A percentile compares a stretch with the other conserved stretches of the same genome.
phyloP scores from a whole-genome alignment of 768 basidiomycete genomes.

The Suillus subaureus region DNA sequence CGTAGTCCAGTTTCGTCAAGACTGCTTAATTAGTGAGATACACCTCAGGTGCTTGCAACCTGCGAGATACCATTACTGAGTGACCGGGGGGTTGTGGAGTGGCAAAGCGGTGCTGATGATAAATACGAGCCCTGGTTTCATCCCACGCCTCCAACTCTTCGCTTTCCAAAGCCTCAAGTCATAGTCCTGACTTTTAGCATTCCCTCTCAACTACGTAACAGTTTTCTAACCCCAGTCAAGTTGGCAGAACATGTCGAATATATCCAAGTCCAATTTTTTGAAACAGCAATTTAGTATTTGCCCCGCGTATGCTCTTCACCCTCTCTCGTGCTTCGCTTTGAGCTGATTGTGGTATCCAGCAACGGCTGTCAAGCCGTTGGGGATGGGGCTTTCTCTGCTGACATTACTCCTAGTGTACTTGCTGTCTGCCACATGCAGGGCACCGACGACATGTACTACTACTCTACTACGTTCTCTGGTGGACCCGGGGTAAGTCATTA shows the following conservation, averaged over 20 bases:
- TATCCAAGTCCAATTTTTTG: conserved; percentile 68
- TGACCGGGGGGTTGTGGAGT: conserved; percentile 9
- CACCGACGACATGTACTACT: conserved; percentile 83
- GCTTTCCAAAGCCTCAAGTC: conserved; percentile 5
- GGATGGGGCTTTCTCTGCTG: conserved; percentile 89
- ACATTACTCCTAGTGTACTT: conserved; percentile 77
- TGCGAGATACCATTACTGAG: background rate
- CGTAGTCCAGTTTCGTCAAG: background rate
- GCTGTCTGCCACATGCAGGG: conserved; percentile 86
- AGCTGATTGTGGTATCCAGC: conserved; percentile 47
- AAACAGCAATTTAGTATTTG: conserved; percentile 89
- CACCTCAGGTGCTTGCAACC: background rate
- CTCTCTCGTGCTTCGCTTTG: background rate
- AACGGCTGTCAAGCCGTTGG: conserved; percentile 97
- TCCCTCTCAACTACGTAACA: conserved; percentile 1
- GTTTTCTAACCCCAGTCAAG: conserved; percentile 49
- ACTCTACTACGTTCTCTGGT: conserved; percentile 92
- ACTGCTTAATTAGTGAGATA: background rate
- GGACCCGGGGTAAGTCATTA: conserved; percentile 74
- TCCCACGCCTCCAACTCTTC: background rate
- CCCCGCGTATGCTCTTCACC: conserved; percentile 70
- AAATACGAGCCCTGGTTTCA: conserved; percentile 6
- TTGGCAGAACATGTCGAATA: conserved; percentile 86
- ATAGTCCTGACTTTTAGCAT: background rate
- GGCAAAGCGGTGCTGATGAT: conserved; percentile 10